These are phyloP conservation scores for Microcos paniculata DNA, from an alignment of 345 rosid genomes.

Conservation along the genomic window DNA sequence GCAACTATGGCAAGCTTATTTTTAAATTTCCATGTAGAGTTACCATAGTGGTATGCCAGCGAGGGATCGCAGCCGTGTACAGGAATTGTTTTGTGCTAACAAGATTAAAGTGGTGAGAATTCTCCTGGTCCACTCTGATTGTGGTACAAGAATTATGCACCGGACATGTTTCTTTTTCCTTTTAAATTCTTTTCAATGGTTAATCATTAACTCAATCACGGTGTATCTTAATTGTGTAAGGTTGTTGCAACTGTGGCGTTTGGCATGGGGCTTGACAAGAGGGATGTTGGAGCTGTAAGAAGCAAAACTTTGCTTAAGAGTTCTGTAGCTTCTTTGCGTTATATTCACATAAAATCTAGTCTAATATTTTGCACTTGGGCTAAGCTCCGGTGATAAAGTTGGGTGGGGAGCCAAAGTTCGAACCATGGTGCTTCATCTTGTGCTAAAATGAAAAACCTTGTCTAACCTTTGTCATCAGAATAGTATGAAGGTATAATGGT, in stretches of 20 bases:
- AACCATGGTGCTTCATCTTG: too few species aligned
- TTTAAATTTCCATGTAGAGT: conserved; percentile 49
- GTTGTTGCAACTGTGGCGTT: conserved; percentile 99
- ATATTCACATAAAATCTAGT: background rate
- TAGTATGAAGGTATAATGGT: background rate
- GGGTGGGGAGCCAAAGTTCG: background rate
- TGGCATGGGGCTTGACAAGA: conserved; percentile 99
- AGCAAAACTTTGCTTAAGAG: conserved; percentile 13
- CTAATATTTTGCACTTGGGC: background rate
- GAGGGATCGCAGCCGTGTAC: conserved; percentile 72
- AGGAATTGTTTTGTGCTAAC: conserved; percentile 86
- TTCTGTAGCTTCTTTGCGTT: conserved; percentile 18
- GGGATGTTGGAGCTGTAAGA: conserved; percentile 97
- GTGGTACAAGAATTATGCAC: background rate
- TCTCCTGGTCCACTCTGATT: conserved; percentile 8
- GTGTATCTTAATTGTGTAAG: conserved; percentile 36
- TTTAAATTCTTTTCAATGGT: conserved; percentile 11
- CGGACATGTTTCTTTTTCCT: conserved; percentile 14
- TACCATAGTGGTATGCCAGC: conserved; percentile 85
- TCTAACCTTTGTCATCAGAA: background rate
- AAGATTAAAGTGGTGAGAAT: conserved; percentile 87
- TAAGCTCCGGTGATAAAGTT: background rate
- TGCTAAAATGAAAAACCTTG: background rate
- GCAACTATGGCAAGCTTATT: conserved; percentile 29
- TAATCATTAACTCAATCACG: conserved; percentile 19